Percentiles rank a stretch among this genome's conserved stretches.
Evolutionary conservation across 2,329 filamentous ascomycete genomes (phyloP).

Genomic region (Clonostachys rosea): DNA sequence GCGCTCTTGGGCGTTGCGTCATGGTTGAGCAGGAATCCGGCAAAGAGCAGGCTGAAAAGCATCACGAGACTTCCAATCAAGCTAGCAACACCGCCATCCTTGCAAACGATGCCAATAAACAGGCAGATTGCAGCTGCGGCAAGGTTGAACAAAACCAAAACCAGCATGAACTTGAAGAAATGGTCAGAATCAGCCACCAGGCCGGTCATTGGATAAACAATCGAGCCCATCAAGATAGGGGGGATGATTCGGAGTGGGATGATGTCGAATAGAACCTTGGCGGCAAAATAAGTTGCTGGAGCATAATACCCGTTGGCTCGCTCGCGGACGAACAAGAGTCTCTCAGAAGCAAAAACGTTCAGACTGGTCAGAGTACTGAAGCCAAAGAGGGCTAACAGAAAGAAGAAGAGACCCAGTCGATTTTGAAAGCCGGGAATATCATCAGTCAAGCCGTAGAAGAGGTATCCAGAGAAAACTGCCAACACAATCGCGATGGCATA

Average conservation of each 20-base stretch:
- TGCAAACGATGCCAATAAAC: slow-evolving; percentile 94
- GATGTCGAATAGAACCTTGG: slow-evolving; percentile 98
- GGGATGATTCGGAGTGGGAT: slow-evolving; percentile 91
- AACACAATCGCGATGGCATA: slow-evolving; percentile 95
- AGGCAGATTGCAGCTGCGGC: slow-evolving; percentile 90
- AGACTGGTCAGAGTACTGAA: slow-evolving; percentile 94
- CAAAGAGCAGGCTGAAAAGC: slow-evolving; percentile 94
- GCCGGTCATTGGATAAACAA: slow-evolving; percentile 97
- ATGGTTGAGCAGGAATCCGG: slow-evolving; percentile 89
- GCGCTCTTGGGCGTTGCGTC: slow-evolving; percentile 83
- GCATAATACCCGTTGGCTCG: slow-evolving; percentile 96
- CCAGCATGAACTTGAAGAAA: slow-evolving; percentile 87
- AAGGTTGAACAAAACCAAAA: slow-evolving; percentile 92
- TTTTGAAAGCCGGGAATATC: slow-evolving; percentile 98
- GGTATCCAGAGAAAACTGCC: slow-evolving; percentile 87
- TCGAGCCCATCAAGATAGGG: slow-evolving; percentile 89
- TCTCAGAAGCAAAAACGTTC: slow-evolving; percentile 87
- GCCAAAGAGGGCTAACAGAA: slow-evolving; percentile 89
- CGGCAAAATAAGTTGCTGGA: slow-evolving; percentile 87
- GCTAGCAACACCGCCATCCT: slow-evolving; percentile 86
- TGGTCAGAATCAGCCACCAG: slow-evolving; percentile 76
- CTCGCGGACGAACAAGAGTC: slow-evolving; percentile 87
- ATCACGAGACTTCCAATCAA: slow-evolving; percentile 92
- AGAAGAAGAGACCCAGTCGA: slow-evolving; percentile 94
- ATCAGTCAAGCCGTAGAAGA: slow-evolving; percentile 94